Conservation (phyloP, 2,329 filamentous ascomycete species). For the Cucurbitaria berberidis region DNA sequence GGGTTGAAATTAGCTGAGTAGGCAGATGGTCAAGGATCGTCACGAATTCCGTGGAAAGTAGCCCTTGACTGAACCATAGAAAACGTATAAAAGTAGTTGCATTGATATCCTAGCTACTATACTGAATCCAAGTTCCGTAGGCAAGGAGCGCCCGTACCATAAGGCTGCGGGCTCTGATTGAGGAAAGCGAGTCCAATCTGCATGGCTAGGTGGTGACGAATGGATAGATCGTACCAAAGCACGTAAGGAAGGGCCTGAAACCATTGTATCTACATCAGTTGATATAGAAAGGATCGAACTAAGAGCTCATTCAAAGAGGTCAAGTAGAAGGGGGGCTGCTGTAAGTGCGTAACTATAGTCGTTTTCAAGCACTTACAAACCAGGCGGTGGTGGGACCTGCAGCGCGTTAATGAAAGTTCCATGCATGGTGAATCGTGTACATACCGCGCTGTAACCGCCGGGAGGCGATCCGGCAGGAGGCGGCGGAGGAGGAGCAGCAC, state of each 20-base stretch:
- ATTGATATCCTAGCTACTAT: conserved; percentile 13
- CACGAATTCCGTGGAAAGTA: no score
- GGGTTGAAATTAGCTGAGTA: no score
- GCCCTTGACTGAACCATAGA: no score
- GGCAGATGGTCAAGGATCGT: no score
- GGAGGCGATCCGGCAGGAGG: conserved; percentile 44
- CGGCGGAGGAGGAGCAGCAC: conserved; percentile 43
- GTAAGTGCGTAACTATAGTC: conserved; percentile 1
- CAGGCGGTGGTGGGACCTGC: conserved; percentile 18
- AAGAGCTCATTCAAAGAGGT: conserved; percentile 13
- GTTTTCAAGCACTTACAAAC: conserved; percentile 17
- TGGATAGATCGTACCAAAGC: conserved; percentile 8
- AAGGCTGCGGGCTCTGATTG: not conserved
- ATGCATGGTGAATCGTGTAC: conserved; percentile 8
- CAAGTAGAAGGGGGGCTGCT: not conserved
- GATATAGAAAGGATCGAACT: conserved; percentile 6
- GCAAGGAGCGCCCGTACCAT: conserved; percentile 1
- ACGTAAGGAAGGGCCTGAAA: conserved; percentile 3
- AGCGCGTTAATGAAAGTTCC: conserved; percentile 6
- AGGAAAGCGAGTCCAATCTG: not conserved
- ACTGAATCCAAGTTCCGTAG: conserved; percentile 1
- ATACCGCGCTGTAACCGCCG: conserved; percentile 43
- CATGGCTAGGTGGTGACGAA: not conserved
- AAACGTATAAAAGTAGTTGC: conserved; percentile 19
- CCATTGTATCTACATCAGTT: conserved; percentile 1